Evolutionary conservation across 345 rosid genomes (phyloP).

Genomic region (Citrus reticulata): DNA sequence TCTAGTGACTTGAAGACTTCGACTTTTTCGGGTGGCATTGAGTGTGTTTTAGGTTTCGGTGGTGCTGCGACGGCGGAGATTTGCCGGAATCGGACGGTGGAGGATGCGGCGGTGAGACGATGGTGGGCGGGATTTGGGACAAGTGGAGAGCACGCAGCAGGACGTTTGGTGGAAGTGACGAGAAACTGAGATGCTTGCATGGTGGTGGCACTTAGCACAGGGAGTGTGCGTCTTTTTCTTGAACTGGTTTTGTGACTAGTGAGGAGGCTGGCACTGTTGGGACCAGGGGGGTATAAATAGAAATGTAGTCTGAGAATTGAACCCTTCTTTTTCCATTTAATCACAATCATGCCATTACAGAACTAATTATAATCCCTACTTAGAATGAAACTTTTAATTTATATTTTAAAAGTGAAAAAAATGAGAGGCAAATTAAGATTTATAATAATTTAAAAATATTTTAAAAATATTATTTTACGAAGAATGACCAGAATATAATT

Average conservation of each 20-base stretch:
- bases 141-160: constrained; percentile 3
- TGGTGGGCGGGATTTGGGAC: neutral
- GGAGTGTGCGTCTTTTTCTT: neutral
- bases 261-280: neutral
- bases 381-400: too few relatives aligned
- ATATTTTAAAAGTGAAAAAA: too few relatives aligned
- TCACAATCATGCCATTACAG: too few relatives aligned
- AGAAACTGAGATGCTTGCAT: constrained; percentile 41
- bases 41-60: constrained; percentile 33
- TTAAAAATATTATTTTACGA: too few relatives aligned
- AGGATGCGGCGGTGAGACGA: neutral
- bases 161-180: neutral
- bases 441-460: too few relatives aligned
- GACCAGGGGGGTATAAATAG: too few relatives aligned
- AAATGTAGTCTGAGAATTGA: too few relatives aligned
- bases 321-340: too few relatives aligned
- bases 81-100: constrained; percentile 2
- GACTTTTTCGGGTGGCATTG: constrained; percentile 59
- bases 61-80: constrained; percentile 37
- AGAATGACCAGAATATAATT: too few relatives aligned
- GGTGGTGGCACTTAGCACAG: neutral
- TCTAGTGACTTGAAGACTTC: constrained; percentile 68
- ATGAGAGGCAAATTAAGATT: too few relatives aligned
- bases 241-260: neutral
- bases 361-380: too few relatives aligned